Base-by-base conservation (phyloP, 305 asterid species). In the Rubia balearica region DNA sequence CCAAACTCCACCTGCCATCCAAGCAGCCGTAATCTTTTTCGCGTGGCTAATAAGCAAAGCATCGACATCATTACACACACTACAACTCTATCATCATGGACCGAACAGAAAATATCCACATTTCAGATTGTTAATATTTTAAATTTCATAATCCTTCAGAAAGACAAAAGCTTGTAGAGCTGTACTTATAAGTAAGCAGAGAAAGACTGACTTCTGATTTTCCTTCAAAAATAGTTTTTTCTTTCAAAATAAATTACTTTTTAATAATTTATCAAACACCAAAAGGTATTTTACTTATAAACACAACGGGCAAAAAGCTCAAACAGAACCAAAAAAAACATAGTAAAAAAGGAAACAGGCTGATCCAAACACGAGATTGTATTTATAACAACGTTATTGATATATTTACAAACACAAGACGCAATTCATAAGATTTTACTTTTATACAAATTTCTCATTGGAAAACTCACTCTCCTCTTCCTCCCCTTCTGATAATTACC, bases 1-100 rank as follows among this genome's bases (percentile, higher is more conserved):
- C 38, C n/a, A 22, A 24, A 24, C 36, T 27, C 73, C 6, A 16
- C 33, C 67, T 3, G 7, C 46, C 71, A 16, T 5, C 40, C 60
- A 17, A 71, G 8, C 24, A n/a, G 13, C 53, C 53, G 10, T 4
- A 14, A 13, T 49, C 40, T 46, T 45, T 41, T 60, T n/a, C 48
- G 74, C 85, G 86, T 83, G 71, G 74, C 70, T 72, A 77, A 75
- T 77, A 80, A 85, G 88, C 87, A 82, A 83, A 8, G 81, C 73
- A 77, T 74, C 78, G 73, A 79, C 76, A 62, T 43, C 33, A 49
- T 40, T 55, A 59, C 12, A 8, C 30, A 42, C 24, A 62, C 62
- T 41, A 21, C 40, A 57, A 13, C 16, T 51, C 36, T 30, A 30
- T 42, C 46, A 64, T 57, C 45, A 45, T 45, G 62, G 16, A 33